Conservation (phyloP, 306 rosid species). For the Sechiopsis laciniata region DNA sequence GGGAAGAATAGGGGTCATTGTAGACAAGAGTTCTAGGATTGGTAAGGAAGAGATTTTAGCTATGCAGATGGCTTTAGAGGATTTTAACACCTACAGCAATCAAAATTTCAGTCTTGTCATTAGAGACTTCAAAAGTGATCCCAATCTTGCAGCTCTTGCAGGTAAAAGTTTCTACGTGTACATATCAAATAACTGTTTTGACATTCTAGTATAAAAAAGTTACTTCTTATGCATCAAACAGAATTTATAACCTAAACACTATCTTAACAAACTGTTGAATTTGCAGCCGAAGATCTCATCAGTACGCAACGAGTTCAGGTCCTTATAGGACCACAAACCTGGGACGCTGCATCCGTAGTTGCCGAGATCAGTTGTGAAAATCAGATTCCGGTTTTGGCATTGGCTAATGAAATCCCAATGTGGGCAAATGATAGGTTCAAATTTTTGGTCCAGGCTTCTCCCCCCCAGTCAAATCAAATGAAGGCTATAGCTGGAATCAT, state of each 20-base stretch:
- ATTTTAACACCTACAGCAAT: constrained; percentile 23
- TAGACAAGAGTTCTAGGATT: constrained; percentile 30
- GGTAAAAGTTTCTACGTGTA: constrained; percentile 19
- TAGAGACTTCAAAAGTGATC: constrained; percentile 30
- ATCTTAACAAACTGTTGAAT: constrained; percentile 10
- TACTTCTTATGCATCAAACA: background rate
- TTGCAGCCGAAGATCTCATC: constrained; percentile 42
- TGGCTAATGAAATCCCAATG: constrained; percentile 38
- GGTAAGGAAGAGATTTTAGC: constrained; percentile 49
- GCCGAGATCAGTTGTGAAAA: constrained; percentile 31
- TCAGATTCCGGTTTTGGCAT: constrained; percentile 32
- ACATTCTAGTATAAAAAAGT: background rate
- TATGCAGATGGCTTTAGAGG: constrained; percentile 41
- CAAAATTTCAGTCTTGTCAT: constrained; percentile 26
- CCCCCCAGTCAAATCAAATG: constrained; percentile 29
- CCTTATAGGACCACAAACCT: constrained; percentile 39
- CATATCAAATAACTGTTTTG: background rate
- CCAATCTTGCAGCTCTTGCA: constrained; percentile 39
- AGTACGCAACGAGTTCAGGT: constrained; percentile 29
- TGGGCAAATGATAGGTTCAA: constrained; percentile 41
- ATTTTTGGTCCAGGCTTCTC: constrained; percentile 35
- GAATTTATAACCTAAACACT: background rate
- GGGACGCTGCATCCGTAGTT: constrained; percentile 41
- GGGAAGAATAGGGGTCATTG: constrained; percentile 31
- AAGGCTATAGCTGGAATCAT: constrained; percentile 41